Evolutionary conservation across 106 monocot genomes (phyloP).

Genomic region (Dioscorea alata): DNA sequence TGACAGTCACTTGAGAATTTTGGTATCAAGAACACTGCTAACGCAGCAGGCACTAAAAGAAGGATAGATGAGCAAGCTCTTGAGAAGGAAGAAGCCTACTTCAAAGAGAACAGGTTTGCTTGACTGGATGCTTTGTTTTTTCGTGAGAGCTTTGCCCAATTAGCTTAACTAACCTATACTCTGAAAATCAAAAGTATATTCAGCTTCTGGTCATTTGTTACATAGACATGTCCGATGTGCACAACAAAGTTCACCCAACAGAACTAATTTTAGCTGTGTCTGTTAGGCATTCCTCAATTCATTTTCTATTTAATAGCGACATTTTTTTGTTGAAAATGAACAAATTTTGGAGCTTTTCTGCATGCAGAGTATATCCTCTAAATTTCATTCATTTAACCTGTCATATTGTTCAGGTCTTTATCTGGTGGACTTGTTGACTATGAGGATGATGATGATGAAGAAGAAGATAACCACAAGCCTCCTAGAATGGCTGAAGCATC

Average conservation of each 20-base stretch:
- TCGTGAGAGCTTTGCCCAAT: too few species aligned
- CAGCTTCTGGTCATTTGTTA: slow-evolving; percentile 27
- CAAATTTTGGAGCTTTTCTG: too few species aligned
- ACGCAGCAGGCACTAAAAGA: slow-evolving; percentile 35
- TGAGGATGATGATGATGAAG: slow-evolving; percentile 70
- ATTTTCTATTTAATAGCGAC: too few species aligned
- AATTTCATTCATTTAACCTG: too few species aligned
- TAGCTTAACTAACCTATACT: background rate
- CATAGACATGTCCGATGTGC: slow-evolving; percentile 19
- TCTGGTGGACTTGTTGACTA: slow-evolving; percentile 59
- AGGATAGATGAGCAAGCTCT: slow-evolving; percentile 69
- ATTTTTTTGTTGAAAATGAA: too few species aligned
- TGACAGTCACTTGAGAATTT: slow-evolving; percentile 56
- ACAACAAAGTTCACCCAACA: slow-evolving; percentile 31
- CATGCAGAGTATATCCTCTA: too few species aligned
- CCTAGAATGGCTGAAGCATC: slow-evolving; percentile 23
- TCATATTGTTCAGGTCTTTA: slow-evolving; percentile 20
- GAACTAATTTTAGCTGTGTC: slow-evolving; percentile 29
- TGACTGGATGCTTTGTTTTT: background rate
- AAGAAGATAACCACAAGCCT: slow-evolving; percentile 54
- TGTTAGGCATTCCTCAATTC: slow-evolving; percentile 24
- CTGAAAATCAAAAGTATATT: slow-evolving; percentile 51
- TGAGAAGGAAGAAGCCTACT: slow-evolving; percentile 98
- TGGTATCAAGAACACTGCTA: slow-evolving; percentile 33
- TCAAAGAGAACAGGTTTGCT: slow-evolving; percentile 85